Evolutionary conservation across 2,329 filamentous ascomycete species (phyloP).

Genomic region (Cladosporium sphaerospermum): DNA sequence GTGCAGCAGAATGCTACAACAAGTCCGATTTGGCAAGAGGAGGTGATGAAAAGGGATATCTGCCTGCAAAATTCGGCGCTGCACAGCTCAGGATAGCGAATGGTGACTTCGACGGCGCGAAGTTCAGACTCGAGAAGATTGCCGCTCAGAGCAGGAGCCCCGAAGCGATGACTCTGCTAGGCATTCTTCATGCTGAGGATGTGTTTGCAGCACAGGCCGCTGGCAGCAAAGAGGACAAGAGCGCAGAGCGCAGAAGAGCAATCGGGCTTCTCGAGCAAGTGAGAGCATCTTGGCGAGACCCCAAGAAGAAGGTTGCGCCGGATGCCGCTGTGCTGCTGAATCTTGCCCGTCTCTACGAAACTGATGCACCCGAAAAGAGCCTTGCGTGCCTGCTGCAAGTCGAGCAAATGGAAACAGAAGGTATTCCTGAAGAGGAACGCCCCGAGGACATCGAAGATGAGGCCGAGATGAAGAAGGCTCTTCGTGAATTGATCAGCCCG

Average conservation of each 20-base stretch:
- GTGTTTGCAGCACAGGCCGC: slow-evolving; percentile 72
- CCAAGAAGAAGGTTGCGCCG: slow-evolving; percentile 73
- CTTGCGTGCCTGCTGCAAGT: slow-evolving; percentile 87
- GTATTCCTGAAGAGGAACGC: slow-evolving; percentile 64
- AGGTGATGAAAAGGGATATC: slow-evolving; percentile 80
- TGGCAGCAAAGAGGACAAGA: slow-evolving; percentile 78
- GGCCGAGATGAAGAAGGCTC: slow-evolving; percentile 36
- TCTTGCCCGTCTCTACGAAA: slow-evolving; percentile 84
- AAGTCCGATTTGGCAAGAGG: slow-evolving; percentile 87
- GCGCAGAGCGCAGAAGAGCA: slow-evolving; percentile 77
- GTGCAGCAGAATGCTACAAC: slow-evolving; percentile 79
- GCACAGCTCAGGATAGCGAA: slow-evolving; percentile 83
- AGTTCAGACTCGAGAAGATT: slow-evolving; percentile 90
- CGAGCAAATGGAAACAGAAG: slow-evolving; percentile 79
- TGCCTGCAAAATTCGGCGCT: slow-evolving; percentile 90
- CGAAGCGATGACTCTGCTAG: slow-evolving; percentile 87
- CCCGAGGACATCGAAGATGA: slow-evolving; percentile 42
- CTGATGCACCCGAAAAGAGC: slow-evolving; percentile 78
- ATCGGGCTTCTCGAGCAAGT: slow-evolving; percentile 78
- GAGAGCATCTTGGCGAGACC: slow-evolving; percentile 82
- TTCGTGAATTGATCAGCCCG: slow-evolving; percentile 76
- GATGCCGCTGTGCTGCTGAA: slow-evolving; percentile 88
- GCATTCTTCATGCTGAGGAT: slow-evolving; percentile 89
- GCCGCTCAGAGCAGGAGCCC: slow-evolving; percentile 75
- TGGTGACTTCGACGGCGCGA: slow-evolving; percentile 82